Conservation (phyloP, 805 yeast species). For the Saturnispora sekii region DNA sequence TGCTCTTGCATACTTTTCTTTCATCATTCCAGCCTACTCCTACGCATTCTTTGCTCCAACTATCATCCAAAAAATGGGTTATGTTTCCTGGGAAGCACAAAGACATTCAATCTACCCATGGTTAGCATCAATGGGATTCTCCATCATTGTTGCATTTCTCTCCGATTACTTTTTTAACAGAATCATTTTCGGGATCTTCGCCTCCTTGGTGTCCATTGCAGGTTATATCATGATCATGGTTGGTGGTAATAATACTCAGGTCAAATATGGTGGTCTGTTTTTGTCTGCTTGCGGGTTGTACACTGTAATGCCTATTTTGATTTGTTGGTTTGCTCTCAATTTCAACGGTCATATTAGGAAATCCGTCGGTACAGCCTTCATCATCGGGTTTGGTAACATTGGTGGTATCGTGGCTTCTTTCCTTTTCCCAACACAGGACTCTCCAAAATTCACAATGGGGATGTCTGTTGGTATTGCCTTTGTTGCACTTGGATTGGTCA, state of each 20-base stretch:
- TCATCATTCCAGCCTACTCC: constrained; percentile 65
- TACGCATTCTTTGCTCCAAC: constrained; percentile 67
- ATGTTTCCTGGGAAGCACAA: constrained; percentile 66
- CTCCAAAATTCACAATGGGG: constrained; percentile 54
- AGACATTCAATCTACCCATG: constrained; percentile 81
- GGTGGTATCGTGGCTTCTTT: constrained; percentile 63
- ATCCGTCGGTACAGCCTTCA: constrained; percentile 38
- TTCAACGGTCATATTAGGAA: constrained; percentile 55
- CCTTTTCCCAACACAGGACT: constrained; percentile 42
- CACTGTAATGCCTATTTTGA: constrained; percentile 56
- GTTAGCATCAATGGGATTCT: constrained; percentile 62
- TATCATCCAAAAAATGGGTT: constrained; percentile 50
- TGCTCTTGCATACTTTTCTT: constrained; percentile 54
- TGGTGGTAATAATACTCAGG: constrained; percentile 31
- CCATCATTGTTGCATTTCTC: constrained; percentile 49
- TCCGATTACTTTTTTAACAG: constrained; percentile 49
- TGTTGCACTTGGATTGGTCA: constrained; percentile 31
- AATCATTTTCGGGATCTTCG: constrained; percentile 31
- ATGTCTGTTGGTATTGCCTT: constrained; percentile 42
- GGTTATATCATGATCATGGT: constrained; percentile 44
- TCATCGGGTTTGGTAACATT: constrained; percentile 64
- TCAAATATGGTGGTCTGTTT: constrained; percentile 58
- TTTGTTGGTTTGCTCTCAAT: constrained; percentile 59
- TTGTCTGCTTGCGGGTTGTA: constrained; percentile 49
- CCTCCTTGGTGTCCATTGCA: constrained; percentile 31